Base-by-base conservation (phyloP, 177 flowering plant species). In the Vitis hybrid region DNA sequence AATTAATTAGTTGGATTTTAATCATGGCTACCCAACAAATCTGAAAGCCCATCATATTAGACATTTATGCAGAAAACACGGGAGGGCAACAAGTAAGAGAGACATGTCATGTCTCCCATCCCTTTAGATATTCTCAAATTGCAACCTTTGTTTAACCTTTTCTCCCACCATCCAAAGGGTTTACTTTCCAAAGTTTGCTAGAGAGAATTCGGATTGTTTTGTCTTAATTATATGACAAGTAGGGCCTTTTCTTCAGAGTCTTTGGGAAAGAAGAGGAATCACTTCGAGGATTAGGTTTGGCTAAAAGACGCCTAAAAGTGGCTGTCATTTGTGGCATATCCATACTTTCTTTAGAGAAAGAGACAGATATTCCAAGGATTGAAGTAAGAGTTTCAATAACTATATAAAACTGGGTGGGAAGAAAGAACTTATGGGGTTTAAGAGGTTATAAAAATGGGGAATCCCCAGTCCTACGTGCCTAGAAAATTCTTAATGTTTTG, bases 211-310 rank as follows among this genome's bases (percentile, higher is more conserved):
- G 68, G 62, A 55, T 51, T 55, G 55, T 71, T 66, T 57, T 55
- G 61, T 63, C 62, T 55, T 59, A 38, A 38, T 38, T 12, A 17
- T 17, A 28, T n/a, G 52, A 62, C 17, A 62, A 18, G 14, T 2
- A 17, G 15, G 4, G 28, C 28, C 28, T 24, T 24, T 24, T 24
- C 28, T 24, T 24, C 28, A 24, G 28, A 24, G 28, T 3, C 28
- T 24, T 19, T 50, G 47, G 52, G 20, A 55, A 31, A 63, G 38
- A 33, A 63, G 73, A 11, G 74, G 74, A 57, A 71, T 71, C 68
- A 56, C 52, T 57, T 49, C 6, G 20, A 64, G 66, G 67, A 62
- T 71, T 71, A 71, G 74, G 74, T 70, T 47, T 22, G 18, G 22
- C 64, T 22, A 47, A 64, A 58, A 65, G 58, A 57, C 69, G 50